These are phyloP conservation scores for Hyphodiscus sp. DNA, from an alignment of 2,329 filamentous ascomycete genomes.

Conservation along the genomic window DNA sequence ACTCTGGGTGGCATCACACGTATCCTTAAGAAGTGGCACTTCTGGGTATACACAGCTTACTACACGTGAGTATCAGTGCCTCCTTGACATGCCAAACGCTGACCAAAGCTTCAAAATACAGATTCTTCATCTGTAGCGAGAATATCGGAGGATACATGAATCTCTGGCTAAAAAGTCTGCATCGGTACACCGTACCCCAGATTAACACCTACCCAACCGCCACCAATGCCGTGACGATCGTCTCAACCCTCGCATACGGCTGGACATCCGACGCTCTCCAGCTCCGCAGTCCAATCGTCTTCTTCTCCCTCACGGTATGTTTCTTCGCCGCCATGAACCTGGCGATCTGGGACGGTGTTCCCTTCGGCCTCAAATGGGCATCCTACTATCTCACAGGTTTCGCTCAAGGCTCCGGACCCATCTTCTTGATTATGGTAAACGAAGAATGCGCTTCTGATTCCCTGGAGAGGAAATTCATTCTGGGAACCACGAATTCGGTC, in stretches of 20 bases:
- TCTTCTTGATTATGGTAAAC: conserved; percentile 27
- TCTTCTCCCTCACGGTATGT: background rate
- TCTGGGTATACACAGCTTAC: conserved; percentile 29
- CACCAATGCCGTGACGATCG: conserved; percentile 21
- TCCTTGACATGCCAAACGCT: background rate
- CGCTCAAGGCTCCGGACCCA: conserved; percentile 22
- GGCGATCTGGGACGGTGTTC: conserved; percentile 40
- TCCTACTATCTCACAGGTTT: conserved; percentile 40
- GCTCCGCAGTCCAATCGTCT: conserved; percentile 43
- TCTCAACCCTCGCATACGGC: conserved; percentile 25
- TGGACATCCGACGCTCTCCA: conserved; percentile 27
- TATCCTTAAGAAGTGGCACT: conserved; percentile 30
- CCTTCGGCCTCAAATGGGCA: conserved; percentile 54
- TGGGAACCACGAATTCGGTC: conserved; percentile 23
- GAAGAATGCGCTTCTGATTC: conserved; percentile 20
- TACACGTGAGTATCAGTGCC: conserved; percentile 17
- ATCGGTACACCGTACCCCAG: conserved; percentile 25
- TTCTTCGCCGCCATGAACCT: conserved; percentile 23
- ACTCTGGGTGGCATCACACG: conserved; percentile 23
- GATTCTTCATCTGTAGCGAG: conserved; percentile 25
- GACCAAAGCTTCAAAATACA: conserved; percentile 1
- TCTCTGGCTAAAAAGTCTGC: conserved; percentile 17
- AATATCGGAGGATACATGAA: conserved; percentile 27
- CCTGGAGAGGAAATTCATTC: conserved; percentile 22
- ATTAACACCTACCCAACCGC: conserved; percentile 29